Conservation (phyloP, 305 asterid genomes). For the Fraxinus albicans region DNA sequence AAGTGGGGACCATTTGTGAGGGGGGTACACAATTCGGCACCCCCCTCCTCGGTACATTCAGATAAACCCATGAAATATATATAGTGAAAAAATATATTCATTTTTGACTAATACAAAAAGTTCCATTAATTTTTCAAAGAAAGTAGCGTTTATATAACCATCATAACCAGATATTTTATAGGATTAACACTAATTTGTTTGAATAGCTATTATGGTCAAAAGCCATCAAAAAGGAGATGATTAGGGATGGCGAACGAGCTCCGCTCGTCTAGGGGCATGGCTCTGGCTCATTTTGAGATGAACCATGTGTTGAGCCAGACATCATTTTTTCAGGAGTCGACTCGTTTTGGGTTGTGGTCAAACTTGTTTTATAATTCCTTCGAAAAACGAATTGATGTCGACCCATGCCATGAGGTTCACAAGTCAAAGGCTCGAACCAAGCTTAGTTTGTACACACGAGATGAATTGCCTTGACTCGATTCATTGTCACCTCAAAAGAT, state of each 20-base stretch:
- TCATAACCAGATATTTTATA: not conserved
- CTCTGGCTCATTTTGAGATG: not conserved
- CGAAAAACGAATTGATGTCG: not conserved
- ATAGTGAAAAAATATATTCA: too few species aligned
- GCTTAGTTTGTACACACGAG: not conserved
- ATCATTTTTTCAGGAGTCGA: not conserved
- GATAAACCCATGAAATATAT: too few species aligned
- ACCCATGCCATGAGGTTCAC: not conserved
- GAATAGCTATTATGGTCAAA: too few species aligned
- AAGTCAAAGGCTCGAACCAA: not conserved
- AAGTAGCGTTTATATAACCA: too few species aligned
- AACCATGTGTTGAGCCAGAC: not conserved
- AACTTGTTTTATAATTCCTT: not conserved
- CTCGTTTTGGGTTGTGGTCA: not conserved
- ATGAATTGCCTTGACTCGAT: not conserved
- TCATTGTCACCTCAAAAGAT: not conserved
- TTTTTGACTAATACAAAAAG: not conserved
- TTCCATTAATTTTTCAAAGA: not conserved
- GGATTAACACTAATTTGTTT: not conserved
- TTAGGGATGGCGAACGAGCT: too few species aligned
- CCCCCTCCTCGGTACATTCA: too few species aligned
- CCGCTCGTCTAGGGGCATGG: too few species aligned
- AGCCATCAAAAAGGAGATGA: too few species aligned
- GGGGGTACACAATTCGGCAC: too few species aligned
- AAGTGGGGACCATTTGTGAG: too few species aligned